Conservation (phyloP, 2,329 filamentous ascomycete species). For the Exophiala phaeomuriformis region DNA sequence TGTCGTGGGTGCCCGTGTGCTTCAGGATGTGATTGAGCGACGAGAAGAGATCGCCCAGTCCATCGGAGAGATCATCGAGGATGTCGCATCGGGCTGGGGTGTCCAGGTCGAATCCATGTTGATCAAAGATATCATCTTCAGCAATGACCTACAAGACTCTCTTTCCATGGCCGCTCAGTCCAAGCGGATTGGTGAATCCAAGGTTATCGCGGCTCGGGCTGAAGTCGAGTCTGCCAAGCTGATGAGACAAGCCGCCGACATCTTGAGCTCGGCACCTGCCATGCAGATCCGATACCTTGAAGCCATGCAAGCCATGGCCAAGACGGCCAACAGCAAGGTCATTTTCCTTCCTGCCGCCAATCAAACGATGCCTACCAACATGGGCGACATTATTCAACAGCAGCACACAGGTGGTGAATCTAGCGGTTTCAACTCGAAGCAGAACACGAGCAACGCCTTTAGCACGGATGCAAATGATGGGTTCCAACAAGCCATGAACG, state of each 20-base stretch:
- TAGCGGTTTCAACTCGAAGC: slow-evolving; percentile 37
- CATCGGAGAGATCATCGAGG: slow-evolving; percentile 95
- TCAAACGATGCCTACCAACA: slow-evolving; percentile 49
- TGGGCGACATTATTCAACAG: slow-evolving; percentile 39
- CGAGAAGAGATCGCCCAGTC: slow-evolving; percentile 93
- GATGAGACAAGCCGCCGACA: slow-evolving; percentile 72
- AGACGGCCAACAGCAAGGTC: slow-evolving; percentile 79
- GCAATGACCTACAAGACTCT: slow-evolving; percentile 86
- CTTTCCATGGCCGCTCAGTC: slow-evolving; percentile 97
- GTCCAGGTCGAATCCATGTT: slow-evolving; percentile 97
- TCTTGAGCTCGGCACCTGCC: slow-evolving; percentile 80
- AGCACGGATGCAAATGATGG: slow-evolving; percentile 44
- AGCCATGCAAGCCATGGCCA: slow-evolving; percentile 98
- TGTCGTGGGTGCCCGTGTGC: slow-evolving; percentile 86
- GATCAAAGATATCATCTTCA: slow-evolving; percentile 99
- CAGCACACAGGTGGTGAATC: slow-evolving; percentile 48
- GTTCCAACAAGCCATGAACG: slow-evolving; percentile 75
- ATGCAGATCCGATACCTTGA: slow-evolving; percentile 99
- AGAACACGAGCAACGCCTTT: slow-evolving; percentile 35
- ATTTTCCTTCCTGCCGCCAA: slow-evolving; percentile 67
- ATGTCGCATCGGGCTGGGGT: slow-evolving; percentile 89
- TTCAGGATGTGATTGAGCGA: slow-evolving; percentile 97
- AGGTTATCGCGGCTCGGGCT: slow-evolving; percentile 93
- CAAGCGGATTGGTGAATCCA: slow-evolving; percentile 96
- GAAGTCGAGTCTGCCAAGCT: slow-evolving; percentile 95